Conservation (phyloP, 768 basidiomycete species). For the Boletus reticulatus region DNA sequence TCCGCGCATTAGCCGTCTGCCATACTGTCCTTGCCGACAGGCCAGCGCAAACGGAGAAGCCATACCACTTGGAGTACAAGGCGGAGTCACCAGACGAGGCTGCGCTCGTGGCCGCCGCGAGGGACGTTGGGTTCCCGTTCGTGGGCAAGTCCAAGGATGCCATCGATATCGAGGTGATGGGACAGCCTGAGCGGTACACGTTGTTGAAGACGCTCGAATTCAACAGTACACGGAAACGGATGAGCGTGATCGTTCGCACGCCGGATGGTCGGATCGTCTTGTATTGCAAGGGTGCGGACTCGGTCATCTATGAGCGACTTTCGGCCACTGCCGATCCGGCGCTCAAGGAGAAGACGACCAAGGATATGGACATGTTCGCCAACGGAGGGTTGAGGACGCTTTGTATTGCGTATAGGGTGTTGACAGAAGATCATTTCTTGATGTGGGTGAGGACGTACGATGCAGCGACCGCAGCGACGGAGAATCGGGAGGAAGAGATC, state of each 20-base stretch:
- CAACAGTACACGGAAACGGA: constrained; percentile 90
- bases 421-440: constrained; percentile 82
- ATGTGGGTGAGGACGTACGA: constrained; percentile 82
- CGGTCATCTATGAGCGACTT: constrained; percentile 87
- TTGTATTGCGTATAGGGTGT: constrained; percentile 78
- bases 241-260: constrained; percentile 87
- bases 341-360: constrained; percentile 73
- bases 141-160: constrained; percentile 68
- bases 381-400: constrained; percentile 91
- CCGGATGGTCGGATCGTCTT: constrained; percentile 81
- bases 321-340: constrained; percentile 68
- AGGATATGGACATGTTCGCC: constrained; percentile 92
- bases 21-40: constrained; percentile 87
- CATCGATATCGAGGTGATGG: constrained; percentile 90
- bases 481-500: constrained; percentile 87
- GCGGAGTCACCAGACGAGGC: constrained; percentile 97
- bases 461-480: constrained; percentile 69
- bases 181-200: constrained; percentile 78
- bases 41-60: constrained; percentile 58
- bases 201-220: constrained; percentile 87
- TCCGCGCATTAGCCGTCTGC: constrained; percentile 92
- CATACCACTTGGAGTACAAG: constrained; percentile 80
- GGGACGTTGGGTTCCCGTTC: constrained; percentile 94
- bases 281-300: constrained; percentile 97
- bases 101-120: constrained; percentile 86